phyloP scores from a whole-genome alignment of 225 moss, liverwort and hornwort species.

The Antitrichia curtipendula region DNA sequence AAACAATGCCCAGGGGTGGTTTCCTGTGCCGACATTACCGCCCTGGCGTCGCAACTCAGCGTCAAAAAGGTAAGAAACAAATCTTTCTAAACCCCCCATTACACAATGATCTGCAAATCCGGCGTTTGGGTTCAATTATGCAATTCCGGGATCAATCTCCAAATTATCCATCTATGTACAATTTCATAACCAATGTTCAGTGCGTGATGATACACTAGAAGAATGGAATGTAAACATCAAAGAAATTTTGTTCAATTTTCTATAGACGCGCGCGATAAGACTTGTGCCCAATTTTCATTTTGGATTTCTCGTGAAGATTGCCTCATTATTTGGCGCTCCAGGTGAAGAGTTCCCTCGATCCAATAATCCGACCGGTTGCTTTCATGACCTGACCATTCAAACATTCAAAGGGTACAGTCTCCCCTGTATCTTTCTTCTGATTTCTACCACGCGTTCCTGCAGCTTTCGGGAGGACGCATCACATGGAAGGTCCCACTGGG shows the following conservation, averaged over 20 bases:
- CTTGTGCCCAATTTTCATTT: background rate
- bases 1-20: conserved; percentile 3
- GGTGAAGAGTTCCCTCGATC: rapidly evolving
- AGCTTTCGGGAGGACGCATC: conserved; percentile 6
- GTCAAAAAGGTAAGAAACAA: conserved; percentile 5
- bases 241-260: background rate
- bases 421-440: background rate
- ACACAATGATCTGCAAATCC: background rate
- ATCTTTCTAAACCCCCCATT: background rate
- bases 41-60: conserved; percentile 14
- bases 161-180: background rate
- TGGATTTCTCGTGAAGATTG: background rate
- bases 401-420: background rate
- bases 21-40: conserved; percentile 35
- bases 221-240: background rate
- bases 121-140: background rate
- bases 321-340: background rate
- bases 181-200: background rate
- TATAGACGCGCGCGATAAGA: background rate
- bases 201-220: background rate
- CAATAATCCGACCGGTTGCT: background rate
- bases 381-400: background rate
- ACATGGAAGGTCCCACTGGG: conserved; percentile 9
- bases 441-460: background rate
- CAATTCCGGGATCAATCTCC: background rate